These are phyloP conservation scores for Claviceps purpurea DNA, from an alignment of 2,329 filamentous ascomycete species.

Conservation along the genomic window DNA sequence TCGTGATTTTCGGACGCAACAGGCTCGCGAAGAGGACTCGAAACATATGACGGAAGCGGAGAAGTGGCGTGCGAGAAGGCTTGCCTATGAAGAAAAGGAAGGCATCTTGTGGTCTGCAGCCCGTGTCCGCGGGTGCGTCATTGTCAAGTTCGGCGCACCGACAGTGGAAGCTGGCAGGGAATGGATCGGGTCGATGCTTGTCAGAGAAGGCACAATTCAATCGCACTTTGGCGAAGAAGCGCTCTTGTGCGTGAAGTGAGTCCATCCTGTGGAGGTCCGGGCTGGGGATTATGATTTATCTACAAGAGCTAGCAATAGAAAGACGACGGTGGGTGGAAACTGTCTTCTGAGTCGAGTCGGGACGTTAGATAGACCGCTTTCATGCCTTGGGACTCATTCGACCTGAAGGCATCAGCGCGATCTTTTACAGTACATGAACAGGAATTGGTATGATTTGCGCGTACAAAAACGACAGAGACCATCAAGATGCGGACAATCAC, in stretches of 20 bases:
- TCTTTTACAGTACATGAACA: neutral
- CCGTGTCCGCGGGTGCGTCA: constrained; percentile 64
- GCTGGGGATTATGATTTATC: neutral
- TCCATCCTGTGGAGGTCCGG: neutral
- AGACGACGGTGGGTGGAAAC: neutral
- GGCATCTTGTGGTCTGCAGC: constrained; percentile 73
- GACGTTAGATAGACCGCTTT: neutral
- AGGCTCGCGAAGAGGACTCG: constrained; percentile 28
- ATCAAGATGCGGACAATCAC: too few relatives aligned
- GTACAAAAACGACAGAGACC: too few relatives aligned
- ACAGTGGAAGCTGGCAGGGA: constrained; percentile 67
- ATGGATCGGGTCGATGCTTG: constrained; percentile 68
- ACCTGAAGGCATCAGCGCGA: neutral
- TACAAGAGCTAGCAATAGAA: neutral
- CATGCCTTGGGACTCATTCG: neutral
- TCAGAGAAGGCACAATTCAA: constrained; percentile 58
- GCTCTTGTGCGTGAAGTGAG: constrained; percentile 56
- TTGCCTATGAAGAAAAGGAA: constrained; percentile 42
- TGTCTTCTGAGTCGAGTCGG: constrained; percentile 31
- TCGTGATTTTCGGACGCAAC: constrained; percentile 55
- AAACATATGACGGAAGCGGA: constrained; percentile 27
- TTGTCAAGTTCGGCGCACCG: constrained; percentile 80
- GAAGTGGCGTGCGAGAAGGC: constrained; percentile 40
- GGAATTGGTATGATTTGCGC: too few relatives aligned
- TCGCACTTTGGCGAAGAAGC: constrained; percentile 67